These are phyloP conservation scores for Corynespora cassiicola DNA, from an alignment of 2,329 filamentous ascomycete species.

Conservation along the genomic window DNA sequence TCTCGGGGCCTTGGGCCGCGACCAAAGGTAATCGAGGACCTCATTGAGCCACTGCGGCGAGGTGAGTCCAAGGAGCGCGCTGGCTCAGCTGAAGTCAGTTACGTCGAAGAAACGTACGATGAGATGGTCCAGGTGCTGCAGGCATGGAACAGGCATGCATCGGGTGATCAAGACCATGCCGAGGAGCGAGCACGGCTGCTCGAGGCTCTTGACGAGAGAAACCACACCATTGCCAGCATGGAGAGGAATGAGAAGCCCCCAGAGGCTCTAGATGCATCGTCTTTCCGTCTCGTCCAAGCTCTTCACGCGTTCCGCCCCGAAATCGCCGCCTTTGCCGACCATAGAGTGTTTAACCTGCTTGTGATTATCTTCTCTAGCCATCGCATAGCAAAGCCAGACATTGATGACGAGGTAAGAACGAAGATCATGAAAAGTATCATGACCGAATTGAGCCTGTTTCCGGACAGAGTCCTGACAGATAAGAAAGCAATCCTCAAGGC, in stretches of 20 bases:
- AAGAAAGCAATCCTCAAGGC: conserved; percentile 3
- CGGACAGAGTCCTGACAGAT: conserved; percentile 6
- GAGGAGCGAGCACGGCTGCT: conserved; percentile 11
- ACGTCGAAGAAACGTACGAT: conserved; percentile 16
- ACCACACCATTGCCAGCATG: conserved; percentile 4
- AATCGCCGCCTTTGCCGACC: conserved; percentile 16
- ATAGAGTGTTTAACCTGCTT: conserved; percentile 19
- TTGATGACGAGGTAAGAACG: conserved; percentile 23
- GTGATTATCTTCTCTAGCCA: conserved; percentile 24
- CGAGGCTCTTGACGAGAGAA: conserved; percentile 14
- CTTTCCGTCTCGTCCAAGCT: conserved; percentile 15
- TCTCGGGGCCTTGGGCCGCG: conserved; percentile 15
- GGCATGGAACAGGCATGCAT: conserved; percentile 23
- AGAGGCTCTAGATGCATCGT: conserved; percentile 8
- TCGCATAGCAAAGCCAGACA: conserved; percentile 17
- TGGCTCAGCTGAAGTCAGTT: neutral
- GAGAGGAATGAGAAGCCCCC: conserved; percentile 1
- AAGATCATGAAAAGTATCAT: conserved; percentile 17
- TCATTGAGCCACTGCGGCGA: conserved; percentile 21
- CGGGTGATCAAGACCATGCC: neutral
- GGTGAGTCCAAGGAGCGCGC: neutral
- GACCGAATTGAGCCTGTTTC: too few relatives aligned
- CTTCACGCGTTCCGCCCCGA: conserved; percentile 27
- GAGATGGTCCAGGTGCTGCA: conserved; percentile 20
- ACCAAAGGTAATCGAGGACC: conserved; percentile 18